Evolutionary conservation across 1,284 basidiomycete species (phyloP).

Genomic region (Athelia psychrophila): DNA sequence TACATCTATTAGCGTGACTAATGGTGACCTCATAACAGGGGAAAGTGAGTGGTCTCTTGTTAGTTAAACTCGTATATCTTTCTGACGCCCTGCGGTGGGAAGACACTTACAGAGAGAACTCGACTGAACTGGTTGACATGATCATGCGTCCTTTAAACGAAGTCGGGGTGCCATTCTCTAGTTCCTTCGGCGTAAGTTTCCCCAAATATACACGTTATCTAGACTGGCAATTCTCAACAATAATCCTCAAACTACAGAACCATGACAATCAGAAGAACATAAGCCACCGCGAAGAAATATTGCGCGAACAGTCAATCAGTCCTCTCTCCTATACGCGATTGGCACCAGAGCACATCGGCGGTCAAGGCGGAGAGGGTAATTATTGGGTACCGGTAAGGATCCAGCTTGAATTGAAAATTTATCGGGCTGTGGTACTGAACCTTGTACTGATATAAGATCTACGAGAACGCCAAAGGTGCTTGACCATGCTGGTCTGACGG

Average conservation of each 20-base stretch:
- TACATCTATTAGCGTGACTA: constrained; percentile 31
- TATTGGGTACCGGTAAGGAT: constrained; percentile 67
- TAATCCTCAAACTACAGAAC: constrained; percentile 53
- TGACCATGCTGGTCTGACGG: no score
- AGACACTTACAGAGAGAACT: constrained; percentile 64
- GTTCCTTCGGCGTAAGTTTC: constrained; percentile 12
- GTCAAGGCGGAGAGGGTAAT: constrained; percentile 57
- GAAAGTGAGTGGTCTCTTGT: constrained; percentile 34
- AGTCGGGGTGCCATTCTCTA: constrained; percentile 48
- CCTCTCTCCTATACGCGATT: constrained; percentile 61
- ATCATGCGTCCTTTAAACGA: constrained; percentile 48
- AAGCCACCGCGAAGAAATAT: constrained; percentile 58
- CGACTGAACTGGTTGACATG: constrained; percentile 46
- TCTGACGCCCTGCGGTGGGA: not conserved
- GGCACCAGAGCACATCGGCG: constrained; percentile 57
- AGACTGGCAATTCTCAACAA: not conserved
- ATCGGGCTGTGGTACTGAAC: not conserved
- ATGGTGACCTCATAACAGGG: constrained; percentile 34
- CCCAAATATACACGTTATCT: not conserved
- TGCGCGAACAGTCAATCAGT: constrained; percentile 50
- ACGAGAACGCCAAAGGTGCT: constrained; percentile 27
- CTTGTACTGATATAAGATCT: constrained; percentile 23
- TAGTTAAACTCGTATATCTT: not conserved
- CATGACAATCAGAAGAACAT: constrained; percentile 71
- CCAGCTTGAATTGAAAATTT: not conserved